Evolutionary conservation across 331 rosid genomes (phyloP).

Genomic region (Acacia pycnantha): DNA sequence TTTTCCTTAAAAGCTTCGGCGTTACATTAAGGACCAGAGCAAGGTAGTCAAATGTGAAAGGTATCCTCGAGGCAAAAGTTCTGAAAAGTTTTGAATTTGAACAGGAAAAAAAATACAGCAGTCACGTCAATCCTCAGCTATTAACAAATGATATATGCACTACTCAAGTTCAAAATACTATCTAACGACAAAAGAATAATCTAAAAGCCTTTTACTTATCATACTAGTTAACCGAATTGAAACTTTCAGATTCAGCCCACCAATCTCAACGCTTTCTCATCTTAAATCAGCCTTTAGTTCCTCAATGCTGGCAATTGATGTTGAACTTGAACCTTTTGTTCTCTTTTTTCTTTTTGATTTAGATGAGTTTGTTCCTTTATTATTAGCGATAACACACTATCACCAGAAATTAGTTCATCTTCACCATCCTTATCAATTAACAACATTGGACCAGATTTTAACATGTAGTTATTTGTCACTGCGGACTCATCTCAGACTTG

Average conservation of each 20-base stretch:
- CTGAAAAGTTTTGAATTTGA: background rate
- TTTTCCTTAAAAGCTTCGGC: background rate
- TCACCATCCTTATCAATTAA: background rate
- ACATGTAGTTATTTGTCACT: background rate
- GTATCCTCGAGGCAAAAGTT: background rate
- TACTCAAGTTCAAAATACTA: background rate
- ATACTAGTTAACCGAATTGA: background rate
- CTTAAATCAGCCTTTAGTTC: background rate
- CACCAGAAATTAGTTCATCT: background rate
- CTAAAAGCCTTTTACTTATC: background rate
- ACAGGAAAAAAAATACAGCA: background rate
- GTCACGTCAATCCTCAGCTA: background rate
- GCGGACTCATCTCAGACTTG: background rate
- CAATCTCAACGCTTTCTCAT: background rate
- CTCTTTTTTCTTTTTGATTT: background rate
- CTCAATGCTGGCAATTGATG: background rate
- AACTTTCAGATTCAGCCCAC: background rate
- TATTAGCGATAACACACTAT: background rate
- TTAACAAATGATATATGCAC: background rate
- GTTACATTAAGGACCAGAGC: background rate
- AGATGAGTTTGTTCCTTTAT: background rate
- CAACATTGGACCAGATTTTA: background rate
- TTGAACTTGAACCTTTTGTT: background rate
- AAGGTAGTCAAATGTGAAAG: background rate
- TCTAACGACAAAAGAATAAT: background rate